Evolutionary conservation across 2,329 filamentous ascomycete genomes (phyloP).

Genomic region (Penicillium sp.): DNA sequence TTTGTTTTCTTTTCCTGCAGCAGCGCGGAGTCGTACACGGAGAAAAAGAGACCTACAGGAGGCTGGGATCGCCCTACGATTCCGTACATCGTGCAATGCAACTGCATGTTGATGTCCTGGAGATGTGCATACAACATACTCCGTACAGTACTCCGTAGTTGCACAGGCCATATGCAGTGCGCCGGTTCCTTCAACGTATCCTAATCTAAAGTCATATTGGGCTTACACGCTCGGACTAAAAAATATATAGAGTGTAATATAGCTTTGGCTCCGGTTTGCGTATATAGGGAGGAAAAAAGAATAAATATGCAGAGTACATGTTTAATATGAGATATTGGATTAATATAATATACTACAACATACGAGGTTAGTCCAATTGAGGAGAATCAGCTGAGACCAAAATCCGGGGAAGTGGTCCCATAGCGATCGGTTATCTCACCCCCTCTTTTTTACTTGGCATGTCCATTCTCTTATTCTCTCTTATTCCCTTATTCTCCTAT

Average conservation of each 20-base stretch:
- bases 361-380: neutral
- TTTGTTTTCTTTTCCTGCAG: slow-evolving; percentile 7
- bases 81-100: slow-evolving; percentile 7
- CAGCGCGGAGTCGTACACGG: slow-evolving; percentile 15
- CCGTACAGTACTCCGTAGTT: neutral
- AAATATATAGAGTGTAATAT: neutral
- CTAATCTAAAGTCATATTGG: neutral
- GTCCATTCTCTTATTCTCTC: neutral
- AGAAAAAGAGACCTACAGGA: slow-evolving; percentile 20
- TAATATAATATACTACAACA: neutral
- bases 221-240: neutral
- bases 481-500: no score
- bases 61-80: slow-evolving; percentile 9
- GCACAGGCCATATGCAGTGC: slow-evolving; percentile 1
- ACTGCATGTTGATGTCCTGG: slow-evolving; percentile 3
- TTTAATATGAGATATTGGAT: neutral
- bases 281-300: neutral
- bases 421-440: slow-evolving; percentile 5
- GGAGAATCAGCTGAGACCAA: slow-evolving; percentile 13
- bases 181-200: neutral
- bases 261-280: neutral
- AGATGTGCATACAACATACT: neutral
- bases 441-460: slow-evolving; percentile 3
- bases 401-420: slow-evolving; percentile 24
- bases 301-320: neutral